These are phyloP conservation scores for Mycena epipterygia DNA, from an alignment of 768 basidiomycete species.

Conservation along the genomic window DNA sequence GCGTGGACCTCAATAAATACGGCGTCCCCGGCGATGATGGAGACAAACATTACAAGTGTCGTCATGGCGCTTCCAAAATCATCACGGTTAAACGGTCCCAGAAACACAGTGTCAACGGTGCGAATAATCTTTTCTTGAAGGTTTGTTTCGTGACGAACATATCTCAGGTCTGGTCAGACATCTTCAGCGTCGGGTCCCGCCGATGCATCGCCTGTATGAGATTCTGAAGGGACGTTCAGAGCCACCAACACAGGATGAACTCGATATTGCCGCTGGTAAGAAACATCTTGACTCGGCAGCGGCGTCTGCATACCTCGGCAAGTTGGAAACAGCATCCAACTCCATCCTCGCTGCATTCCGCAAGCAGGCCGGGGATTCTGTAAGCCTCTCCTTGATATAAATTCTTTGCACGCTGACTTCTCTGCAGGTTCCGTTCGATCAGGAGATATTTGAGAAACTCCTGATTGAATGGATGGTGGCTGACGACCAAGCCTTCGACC, in stretches of 20 bases:
- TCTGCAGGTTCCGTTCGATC: constrained; percentile 36
- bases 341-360: constrained; percentile 39
- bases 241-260: constrained; percentile 24
- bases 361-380: constrained; percentile 25
- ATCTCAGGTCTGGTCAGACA: constrained; percentile 28
- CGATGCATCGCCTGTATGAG: constrained; percentile 28
- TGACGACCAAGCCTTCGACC: not conserved
- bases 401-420: not conserved
- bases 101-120: constrained; percentile 13
- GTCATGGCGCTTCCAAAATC: constrained; percentile 22
- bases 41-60: constrained; percentile 34
- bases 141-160: not conserved
- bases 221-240: constrained; percentile 21
- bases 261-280: constrained; percentile 22
- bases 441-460: constrained; percentile 28
- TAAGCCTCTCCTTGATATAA: not conserved
- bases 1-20: constrained; percentile 1
- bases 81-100: constrained; percentile 24
- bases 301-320: constrained; percentile 15
- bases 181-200: constrained; percentile 14
- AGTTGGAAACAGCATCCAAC: constrained; percentile 31
- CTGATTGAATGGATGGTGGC: constrained; percentile 30
- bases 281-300: constrained; percentile 11
- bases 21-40: constrained; percentile 19
- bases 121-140: not conserved